Percentiles rank a stretch among this genome's conserved stretches.
These are phyloP conservation scores for Austroboletus eburneus DNA, from an alignment of 768 basidiomycete species.

Conservation along the genomic window DNA sequence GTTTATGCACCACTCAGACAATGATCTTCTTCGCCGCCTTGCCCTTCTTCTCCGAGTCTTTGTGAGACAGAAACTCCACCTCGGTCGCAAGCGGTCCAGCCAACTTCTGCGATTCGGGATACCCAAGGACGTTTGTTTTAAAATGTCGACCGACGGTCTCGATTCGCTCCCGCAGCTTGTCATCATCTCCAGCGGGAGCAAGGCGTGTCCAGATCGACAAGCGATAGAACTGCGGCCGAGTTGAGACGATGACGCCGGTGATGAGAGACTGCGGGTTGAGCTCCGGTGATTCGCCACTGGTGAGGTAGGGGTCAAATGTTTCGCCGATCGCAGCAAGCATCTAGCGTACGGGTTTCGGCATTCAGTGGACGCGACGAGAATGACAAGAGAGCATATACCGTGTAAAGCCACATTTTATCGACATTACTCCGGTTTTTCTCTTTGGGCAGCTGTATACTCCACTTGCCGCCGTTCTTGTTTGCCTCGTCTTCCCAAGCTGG, in stretches of 20 bases:
- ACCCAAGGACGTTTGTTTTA: conserved; percentile 88
- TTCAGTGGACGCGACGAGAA: background rate
- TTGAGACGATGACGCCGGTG: conserved; percentile 93
- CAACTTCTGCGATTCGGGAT: conserved; percentile 65
- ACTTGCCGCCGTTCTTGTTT: conserved; percentile 97
- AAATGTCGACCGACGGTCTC: conserved; percentile 85
- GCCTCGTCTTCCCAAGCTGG: conserved; percentile 98
- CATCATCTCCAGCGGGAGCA: conserved; percentile 55
- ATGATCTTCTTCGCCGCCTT: conserved; percentile 76
- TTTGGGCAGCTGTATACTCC: conserved; percentile 95
- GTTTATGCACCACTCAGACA: conserved; percentile 40
- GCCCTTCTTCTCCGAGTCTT: conserved; percentile 93
- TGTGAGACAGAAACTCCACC: conserved; percentile 92
- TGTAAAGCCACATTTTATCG: conserved; percentile 98
- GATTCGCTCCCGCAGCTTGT: conserved; percentile 73
- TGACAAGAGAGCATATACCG: conserved; percentile 45
- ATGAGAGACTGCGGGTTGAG: conserved; percentile 57
- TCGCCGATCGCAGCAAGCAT: conserved; percentile 99
- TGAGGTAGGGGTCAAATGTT: conserved; percentile 89
- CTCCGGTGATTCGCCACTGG: conserved; percentile 39
- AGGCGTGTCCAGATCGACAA: conserved; percentile 96
- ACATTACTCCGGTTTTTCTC: conserved; percentile 84
- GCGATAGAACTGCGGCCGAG: conserved; percentile 93
- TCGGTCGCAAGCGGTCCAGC: conserved; percentile 88
- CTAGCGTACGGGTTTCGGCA: conserved; percentile 42